These are phyloP conservation scores for Metarhizium sp. DNA, from an alignment of 2,329 filamentous ascomycete species.

Conservation along the genomic window DNA sequence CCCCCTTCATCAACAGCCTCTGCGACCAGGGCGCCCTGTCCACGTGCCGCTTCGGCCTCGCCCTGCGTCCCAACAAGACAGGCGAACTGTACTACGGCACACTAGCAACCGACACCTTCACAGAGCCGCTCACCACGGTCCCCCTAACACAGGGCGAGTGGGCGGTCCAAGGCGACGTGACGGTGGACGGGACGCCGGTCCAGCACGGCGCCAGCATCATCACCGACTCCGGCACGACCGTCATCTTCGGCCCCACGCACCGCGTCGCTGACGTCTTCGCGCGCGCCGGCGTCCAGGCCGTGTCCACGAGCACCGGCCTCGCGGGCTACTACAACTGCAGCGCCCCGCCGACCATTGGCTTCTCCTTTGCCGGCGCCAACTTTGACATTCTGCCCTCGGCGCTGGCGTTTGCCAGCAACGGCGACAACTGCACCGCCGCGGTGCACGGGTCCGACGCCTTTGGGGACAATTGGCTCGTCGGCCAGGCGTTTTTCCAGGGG, in stretches of 20 bases:
- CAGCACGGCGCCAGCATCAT: slow-evolving; percentile 1
- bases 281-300: slow-evolving; percentile 8
- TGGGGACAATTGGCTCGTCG: slow-evolving; percentile 11
- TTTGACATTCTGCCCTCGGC: slow-evolving; percentile 11
- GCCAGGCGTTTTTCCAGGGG: slow-evolving; percentile 14
- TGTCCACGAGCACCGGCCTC: slow-evolving; percentile 5
- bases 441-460: slow-evolving; percentile 7
- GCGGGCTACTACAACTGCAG: slow-evolving; percentile 11
- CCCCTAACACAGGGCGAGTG: neutral
- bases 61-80: slow-evolving; percentile 10
- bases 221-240: slow-evolving; percentile 12
- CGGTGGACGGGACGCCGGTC: neutral
- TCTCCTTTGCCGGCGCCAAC: slow-evolving; percentile 7
- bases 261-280: slow-evolving; percentile 8
- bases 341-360: slow-evolving; percentile 9
- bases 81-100: slow-evolving; percentile 12
- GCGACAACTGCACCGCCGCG: slow-evolving; percentile 12
- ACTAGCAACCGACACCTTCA: slow-evolving; percentile 4
- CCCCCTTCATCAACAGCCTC: slow-evolving; percentile 10
- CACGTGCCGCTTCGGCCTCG: slow-evolving; percentile 12
- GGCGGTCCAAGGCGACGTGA: neutral
- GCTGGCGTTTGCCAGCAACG: slow-evolving; percentile 8
- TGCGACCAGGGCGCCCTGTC: slow-evolving; percentile 9
- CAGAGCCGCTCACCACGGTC: neutral
- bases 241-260: slow-evolving; percentile 10